Conservation (phyloP, 2,329 filamentous ascomycete genomes). For the Phialophora tarda region DNA sequence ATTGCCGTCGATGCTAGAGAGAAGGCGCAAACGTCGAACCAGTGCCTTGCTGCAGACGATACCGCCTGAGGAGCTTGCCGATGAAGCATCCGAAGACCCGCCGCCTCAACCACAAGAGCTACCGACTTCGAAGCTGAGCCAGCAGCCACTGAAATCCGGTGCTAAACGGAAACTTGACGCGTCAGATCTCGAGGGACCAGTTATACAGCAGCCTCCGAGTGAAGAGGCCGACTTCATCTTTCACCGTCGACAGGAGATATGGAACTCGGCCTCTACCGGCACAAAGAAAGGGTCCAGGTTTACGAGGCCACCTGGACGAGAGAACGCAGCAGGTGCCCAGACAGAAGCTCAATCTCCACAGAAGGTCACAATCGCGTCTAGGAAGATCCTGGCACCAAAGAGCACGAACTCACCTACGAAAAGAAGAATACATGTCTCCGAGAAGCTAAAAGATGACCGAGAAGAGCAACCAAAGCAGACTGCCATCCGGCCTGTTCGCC, state of each 20-base stretch:
- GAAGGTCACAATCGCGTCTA: constrained; percentile 18
- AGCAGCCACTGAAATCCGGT: constrained; percentile 32
- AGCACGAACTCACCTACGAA: constrained; percentile 40
- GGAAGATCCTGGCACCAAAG: constrained; percentile 39
- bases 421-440: constrained; percentile 29
- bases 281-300: constrained; percentile 37
- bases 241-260: constrained; percentile 31
- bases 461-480: constrained; percentile 12
- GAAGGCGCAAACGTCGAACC: constrained; percentile 59
- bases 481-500: constrained; percentile 8
- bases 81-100: neutral
- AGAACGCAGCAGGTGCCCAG: constrained; percentile 21
- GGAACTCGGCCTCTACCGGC: constrained; percentile 17
- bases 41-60: constrained; percentile 53
- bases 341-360: constrained; percentile 26
- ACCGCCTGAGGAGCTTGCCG: constrained; percentile 40
- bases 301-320: constrained; percentile 32
- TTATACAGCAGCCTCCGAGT: constrained; percentile 14
- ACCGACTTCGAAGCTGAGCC: constrained; percentile 5
- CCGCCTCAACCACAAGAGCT: neutral
- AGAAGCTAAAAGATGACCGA: constrained; percentile 28
- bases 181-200: constrained; percentile 33
- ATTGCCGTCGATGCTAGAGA: constrained; percentile 56
- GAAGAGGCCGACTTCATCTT: constrained; percentile 38
- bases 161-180: constrained; percentile 40